Evolutionary conservation across 805 yeast species (phyloP).

Genomic region (Ascoidea tarda): DNA sequence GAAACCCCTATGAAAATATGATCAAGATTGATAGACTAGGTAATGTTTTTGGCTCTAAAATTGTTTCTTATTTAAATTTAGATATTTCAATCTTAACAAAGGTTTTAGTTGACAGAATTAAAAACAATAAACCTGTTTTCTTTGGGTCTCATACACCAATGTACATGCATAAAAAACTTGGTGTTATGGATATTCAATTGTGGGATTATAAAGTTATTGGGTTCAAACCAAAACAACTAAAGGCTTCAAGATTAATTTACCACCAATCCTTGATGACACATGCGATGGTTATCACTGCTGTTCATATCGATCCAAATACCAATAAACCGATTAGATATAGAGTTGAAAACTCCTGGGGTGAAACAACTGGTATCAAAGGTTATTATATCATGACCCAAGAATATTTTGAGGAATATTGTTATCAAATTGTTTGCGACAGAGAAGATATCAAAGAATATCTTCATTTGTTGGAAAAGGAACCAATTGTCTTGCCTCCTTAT

Average conservation of each 20-base stretch:
- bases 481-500: conserved; percentile 56
- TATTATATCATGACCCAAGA: conserved; percentile 59
- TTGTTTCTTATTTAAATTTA: conserved; percentile 57
- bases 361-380: conserved; percentile 52
- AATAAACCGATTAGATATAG: conserved; percentile 55
- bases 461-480: conserved; percentile 27
- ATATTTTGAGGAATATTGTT: conserved; percentile 63
- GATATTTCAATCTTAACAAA: conserved; percentile 43
- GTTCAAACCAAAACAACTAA: conserved; percentile 34
- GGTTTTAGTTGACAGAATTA: conserved; percentile 53
- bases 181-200: conserved; percentile 58
- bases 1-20: conserved; percentile 51
- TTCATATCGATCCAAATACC: conserved; percentile 44
- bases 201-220: conserved; percentile 55
- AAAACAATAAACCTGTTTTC: conserved; percentile 67
- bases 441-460: conserved; percentile 31
- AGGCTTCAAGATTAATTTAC: conserved; percentile 57
- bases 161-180: conserved; percentile 45
- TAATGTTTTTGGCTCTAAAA: conserved; percentile 57
- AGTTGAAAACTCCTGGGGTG: conserved; percentile 73
- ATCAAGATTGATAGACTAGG: conserved; percentile 64
- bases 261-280: conserved; percentile 76
- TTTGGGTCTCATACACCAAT: conserved; percentile 87
- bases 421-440: conserved; percentile 51
- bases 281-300: conserved; percentile 79